These are phyloP conservation scores for Saccharomycopsis olivae DNA, from an alignment of 805 yeast genomes.

Conservation along the genomic window DNA sequence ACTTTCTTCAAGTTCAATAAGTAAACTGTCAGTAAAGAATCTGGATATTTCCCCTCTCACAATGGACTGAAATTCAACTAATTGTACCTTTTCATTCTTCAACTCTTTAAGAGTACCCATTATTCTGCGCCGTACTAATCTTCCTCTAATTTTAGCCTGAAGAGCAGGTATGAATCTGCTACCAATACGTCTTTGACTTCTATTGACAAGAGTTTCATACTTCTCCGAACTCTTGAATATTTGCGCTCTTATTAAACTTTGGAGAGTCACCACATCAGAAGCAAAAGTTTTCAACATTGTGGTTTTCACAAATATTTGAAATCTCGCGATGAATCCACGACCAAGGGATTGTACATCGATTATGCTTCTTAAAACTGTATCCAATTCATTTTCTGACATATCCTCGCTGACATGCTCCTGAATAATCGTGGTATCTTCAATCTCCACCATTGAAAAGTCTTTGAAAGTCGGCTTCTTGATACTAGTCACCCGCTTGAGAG, in stretches of 20 bases:
- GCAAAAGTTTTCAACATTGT: constrained; percentile 51
- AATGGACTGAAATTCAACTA: constrained; percentile 40
- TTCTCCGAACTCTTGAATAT: constrained; percentile 5
- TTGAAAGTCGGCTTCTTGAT: constrained; percentile 13
- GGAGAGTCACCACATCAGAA: constrained; percentile 36
- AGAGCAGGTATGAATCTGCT: constrained; percentile 32
- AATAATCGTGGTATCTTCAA: constrained; percentile 16
- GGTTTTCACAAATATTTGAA: constrained; percentile 48
- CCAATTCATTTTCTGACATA: constrained; percentile 20
- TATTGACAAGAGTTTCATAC: constrained; percentile 31
- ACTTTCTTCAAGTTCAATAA: constrained; percentile 42
- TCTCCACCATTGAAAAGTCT: constrained; percentile 14
- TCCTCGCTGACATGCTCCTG: constrained; percentile 15
- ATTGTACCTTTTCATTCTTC: constrained; percentile 16
- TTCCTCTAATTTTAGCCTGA: constrained; percentile 39
- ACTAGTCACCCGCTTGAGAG: constrained; percentile 11
- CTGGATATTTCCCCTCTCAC: constrained; percentile 56
- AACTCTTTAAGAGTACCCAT: constrained; percentile 3
- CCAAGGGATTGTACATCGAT: constrained; percentile 55
- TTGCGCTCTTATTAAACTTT: constrained; percentile 19
- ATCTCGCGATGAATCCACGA: constrained; percentile 59
- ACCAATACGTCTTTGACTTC: constrained; percentile 33
- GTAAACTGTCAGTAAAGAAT: constrained; percentile 40
- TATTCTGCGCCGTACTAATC: constrained; percentile 23
- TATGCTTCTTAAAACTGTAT: constrained; percentile 26